phyloP scores from a whole-genome alignment of 2,329 filamentous ascomycete species.

The Alternaria gansuensis region DNA sequence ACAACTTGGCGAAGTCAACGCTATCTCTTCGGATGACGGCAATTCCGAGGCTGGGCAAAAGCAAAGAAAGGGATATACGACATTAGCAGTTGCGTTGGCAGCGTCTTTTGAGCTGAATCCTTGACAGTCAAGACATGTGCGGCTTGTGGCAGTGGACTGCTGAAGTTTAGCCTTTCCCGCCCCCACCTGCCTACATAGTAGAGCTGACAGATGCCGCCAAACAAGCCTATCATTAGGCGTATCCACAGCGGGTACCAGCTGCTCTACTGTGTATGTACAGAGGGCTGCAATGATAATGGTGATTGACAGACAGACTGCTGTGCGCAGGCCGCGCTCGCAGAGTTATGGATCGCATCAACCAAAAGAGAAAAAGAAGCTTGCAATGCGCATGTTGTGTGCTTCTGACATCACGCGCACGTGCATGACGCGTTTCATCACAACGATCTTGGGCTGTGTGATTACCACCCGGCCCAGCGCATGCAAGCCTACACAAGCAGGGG shows the following conservation, averaged over 20 bases:
- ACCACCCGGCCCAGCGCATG: constrained; percentile 21
- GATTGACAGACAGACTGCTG: constrained; percentile 3
- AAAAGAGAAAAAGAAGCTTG: background rate
- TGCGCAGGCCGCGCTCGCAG: constrained; percentile 2
- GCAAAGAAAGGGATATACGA: constrained; percentile 3
- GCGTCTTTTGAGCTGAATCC: background rate
- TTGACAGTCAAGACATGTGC: background rate
- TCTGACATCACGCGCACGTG: constrained; percentile 40
- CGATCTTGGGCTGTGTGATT: constrained; percentile 23
- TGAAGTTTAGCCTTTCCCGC: constrained; percentile 9
- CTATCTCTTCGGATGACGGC: constrained; percentile 6
- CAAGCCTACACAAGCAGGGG: constrained; percentile 21
- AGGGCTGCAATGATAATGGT: background rate
- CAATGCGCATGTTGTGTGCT: constrained; percentile 4
- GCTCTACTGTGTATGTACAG: constrained; percentile 1
- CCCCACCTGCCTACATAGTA: constrained; percentile 11
- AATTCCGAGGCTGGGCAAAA: constrained; percentile 6
- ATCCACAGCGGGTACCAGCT: constrained; percentile 20
- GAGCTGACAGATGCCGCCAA: constrained; percentile 22
- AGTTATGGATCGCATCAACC: background rate
- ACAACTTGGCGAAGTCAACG: constrained; percentile 12
- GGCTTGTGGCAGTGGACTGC: background rate
- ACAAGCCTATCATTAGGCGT: constrained; percentile 26
- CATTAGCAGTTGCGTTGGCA: background rate
- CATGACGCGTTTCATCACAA: constrained; percentile 36